Base-by-base conservation (phyloP, 257 asterid genomes). In the Lithospermum erythrorhizon region DNA sequence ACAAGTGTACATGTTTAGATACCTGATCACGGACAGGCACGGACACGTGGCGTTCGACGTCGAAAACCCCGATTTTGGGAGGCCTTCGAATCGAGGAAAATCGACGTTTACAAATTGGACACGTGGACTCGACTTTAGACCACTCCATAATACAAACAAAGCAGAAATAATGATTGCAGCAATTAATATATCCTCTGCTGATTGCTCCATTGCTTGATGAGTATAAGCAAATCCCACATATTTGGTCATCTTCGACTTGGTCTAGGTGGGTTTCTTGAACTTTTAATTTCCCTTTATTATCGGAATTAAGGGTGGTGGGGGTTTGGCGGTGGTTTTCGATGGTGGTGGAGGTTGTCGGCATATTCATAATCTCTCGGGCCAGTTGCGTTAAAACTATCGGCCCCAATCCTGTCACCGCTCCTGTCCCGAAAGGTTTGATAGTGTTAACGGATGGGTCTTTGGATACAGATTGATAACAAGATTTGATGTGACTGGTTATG, bases 1-100 rank as follows among this genome's bases (percentile, higher is more conserved):
- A 57, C 16, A 51, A 17, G 21, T 21, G 10, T 22, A 13, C 27
- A n/a, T 1, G 41, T 18, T n/a, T n/a, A n/a, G n/a, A 27, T 15
- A 87, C 95, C 94, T 84, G 95, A 61, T 87, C 89, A 61, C 94
- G 94, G 54, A 78, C 70, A 10, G 95, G 87, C 23, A 78, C 82
- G 29, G 15, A 68, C 21, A 87, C 80, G 52, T 80, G 24, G 27
- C 94, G 94, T 55, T 87, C 83, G 45, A 75, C 61, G 24, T 70
- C 64, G 69, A 87, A 83, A 24, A 82, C 2, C 14, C 87, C 82
- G 51, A 73, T 82, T 65, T 75, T 82, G 18, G 79, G 60, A 49
- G 94, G 90, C 72, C 95, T 85, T 59, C 78, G 76, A 56, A 87
- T 87, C 65, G 73, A 64, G 74, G 84, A 79, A 81, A 84, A 87